Conservation (phyloP, 1,284 basidiomycete species). For the Ceratobasidium sp. region DNA sequence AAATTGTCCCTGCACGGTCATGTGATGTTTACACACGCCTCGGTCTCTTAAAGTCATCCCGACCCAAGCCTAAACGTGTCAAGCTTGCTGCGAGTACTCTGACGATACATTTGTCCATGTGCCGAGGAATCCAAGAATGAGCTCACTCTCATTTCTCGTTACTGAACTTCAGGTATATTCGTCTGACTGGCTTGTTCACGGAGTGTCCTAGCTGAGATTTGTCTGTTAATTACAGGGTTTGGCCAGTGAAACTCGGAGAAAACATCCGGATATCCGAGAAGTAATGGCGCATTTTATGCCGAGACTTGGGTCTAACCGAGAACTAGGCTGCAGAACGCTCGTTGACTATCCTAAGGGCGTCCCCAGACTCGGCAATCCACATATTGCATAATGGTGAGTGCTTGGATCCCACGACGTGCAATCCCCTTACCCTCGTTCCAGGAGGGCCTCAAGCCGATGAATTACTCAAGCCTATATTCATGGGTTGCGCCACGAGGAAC, state of each 20-base stretch:
- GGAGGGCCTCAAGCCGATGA: constrained; percentile 84
- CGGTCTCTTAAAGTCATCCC: not conserved
- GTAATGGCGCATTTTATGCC: constrained; percentile 58
- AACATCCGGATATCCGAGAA: constrained; percentile 86
- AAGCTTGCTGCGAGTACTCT: not conserved
- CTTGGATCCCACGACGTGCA: not conserved
- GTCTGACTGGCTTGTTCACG: constrained; percentile 17
- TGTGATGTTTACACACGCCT: constrained; percentile 1
- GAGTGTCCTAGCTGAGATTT: not conserved
- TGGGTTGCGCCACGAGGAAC: constrained; percentile 94
- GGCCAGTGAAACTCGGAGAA: constrained; percentile 82
- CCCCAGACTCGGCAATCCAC: constrained; percentile 75
- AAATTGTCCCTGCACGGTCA: constrained; percentile 18
- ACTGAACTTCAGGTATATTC: constrained; percentile 66
- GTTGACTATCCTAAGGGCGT: constrained; percentile 78
- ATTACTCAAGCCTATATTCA: constrained; percentile 89
- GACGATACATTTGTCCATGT: not conserved
- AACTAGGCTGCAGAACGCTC: constrained; percentile 85
- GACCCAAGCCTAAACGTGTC: not conserved
- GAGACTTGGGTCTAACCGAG: constrained; percentile 30
- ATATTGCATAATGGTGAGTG: constrained; percentile 71
- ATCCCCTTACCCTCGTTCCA: constrained; percentile 53
- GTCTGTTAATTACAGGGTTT: constrained; percentile 63
- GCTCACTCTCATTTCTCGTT: constrained; percentile 66
- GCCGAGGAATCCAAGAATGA: constrained; percentile 56